phyloP scores from a whole-genome alignment of 305 asterid species.

The Rubia tinctorum region DNA sequence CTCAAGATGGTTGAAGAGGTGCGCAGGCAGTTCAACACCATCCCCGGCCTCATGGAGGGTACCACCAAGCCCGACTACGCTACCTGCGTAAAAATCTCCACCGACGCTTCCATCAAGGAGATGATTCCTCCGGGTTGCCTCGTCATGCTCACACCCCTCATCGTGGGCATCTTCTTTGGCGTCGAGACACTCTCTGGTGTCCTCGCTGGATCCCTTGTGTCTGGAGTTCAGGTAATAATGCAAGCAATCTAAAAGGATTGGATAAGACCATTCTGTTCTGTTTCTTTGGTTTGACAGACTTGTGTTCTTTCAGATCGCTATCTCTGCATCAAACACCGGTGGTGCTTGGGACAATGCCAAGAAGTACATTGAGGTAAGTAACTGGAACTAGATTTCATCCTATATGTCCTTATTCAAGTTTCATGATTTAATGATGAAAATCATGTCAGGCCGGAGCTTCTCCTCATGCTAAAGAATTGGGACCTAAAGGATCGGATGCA shows the following conservation, averaged over 20 bases:
- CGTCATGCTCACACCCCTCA: slow-evolving; percentile 91
- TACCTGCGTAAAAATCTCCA: slow-evolving; percentile 87
- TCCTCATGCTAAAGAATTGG: slow-evolving; percentile 74
- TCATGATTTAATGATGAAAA: too few species aligned
- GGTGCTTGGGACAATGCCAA: slow-evolving; percentile 97
- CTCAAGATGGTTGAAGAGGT: slow-evolving; percentile 93
- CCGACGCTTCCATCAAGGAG: slow-evolving; percentile 86
- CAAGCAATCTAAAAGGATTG: too few species aligned
- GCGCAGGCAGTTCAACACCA: slow-evolving; percentile 85
- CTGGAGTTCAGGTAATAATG: slow-evolving; percentile 98
- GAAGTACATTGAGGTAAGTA: slow-evolving; percentile 83
- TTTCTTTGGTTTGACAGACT: too few species aligned
- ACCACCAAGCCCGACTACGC: slow-evolving; percentile 78
- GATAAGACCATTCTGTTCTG: too few species aligned
- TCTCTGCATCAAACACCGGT: slow-evolving; percentile 93
- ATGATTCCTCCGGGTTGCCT: slow-evolving; percentile 95
- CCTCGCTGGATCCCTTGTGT: slow-evolving; percentile 88
- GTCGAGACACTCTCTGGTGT: slow-evolving; percentile 95
- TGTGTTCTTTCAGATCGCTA: too few species aligned
- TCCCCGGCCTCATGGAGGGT: slow-evolving; percentile 91
- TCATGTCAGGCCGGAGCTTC: slow-evolving; percentile 95
- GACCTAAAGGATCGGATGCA: slow-evolving; percentile 94
- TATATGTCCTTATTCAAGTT: too few species aligned
- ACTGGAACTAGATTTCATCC: too few species aligned
- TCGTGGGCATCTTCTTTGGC: slow-evolving; percentile 86